Base-by-base conservation (phyloP, 2,329 filamentous ascomycete genomes). In the Shiraia sp. region DNA sequence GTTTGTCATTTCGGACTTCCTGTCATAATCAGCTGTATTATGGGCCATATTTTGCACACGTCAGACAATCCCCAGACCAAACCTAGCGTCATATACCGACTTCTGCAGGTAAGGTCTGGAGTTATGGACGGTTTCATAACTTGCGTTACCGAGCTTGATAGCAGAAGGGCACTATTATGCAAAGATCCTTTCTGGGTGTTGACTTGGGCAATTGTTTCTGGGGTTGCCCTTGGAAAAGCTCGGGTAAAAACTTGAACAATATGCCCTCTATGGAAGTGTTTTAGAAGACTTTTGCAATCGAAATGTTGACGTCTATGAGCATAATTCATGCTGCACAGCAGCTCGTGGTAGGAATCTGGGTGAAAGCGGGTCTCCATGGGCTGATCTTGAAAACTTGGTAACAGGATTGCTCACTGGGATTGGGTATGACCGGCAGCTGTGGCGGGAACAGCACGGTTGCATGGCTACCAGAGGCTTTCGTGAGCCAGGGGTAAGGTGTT, bases 381-480 rank as follows among this genome's bases (percentile, higher is more conserved):
- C 58, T 51, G 53, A 43, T 44, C 32, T 44, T 51, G 47, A 49
- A 54, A 40, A 52, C 48, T 47, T 48, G 47, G 47, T 26, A 32
- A 23, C 32, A 40, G 50, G 50, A 47, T 45, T 50, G 40, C 54
- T 51, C 45, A 40, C 53, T 45, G 38, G 55, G 59, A 54, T 61
- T 47, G 42, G 49, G 54, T 40, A 65, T 64, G 61, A 61, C 59
- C 41, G 58, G 58, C 60, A 65, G 48, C 42, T 42, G 51, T 55
- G 53, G 57, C 54, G 60, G 54, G 40, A 51, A 54, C 53, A 45
- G 38, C 31, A 40, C 14, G 30, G 36, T 25, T 45, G 36, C 45
- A 44, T 55, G 49, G 48, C 36, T 47, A 42, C 39, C 51, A 49
- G 40, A 37, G 32, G 42, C 42, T 49, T 42, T 55, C 40, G 52